Evolutionary conservation across 345 rosid genomes (phyloP).

Genomic region (Corchorus capsularis): DNA sequence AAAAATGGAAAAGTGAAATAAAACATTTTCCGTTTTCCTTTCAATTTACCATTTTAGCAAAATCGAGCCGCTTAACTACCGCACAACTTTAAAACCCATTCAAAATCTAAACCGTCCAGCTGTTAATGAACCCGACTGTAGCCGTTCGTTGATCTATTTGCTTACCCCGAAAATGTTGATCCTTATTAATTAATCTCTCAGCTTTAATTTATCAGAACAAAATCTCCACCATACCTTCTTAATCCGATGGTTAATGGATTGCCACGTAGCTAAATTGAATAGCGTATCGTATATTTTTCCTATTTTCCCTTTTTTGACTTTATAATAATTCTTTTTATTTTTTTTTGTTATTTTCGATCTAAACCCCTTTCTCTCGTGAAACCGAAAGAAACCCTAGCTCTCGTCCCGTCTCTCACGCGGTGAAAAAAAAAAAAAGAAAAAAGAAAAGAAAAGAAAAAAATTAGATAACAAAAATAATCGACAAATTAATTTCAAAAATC

Average conservation of each 20-base stretch:
- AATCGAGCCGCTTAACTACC: slow-evolving; percentile 21
- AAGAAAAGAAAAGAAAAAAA: not conserved
- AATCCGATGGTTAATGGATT: not conserved
- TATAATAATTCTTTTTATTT: not conserved
- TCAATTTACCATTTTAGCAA: slow-evolving; percentile 22
- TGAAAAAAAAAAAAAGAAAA: not conserved
- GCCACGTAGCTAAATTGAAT: not conserved
- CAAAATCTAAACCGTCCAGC: slow-evolving; percentile 24
- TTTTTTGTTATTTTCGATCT: slow-evolving; percentile 35
- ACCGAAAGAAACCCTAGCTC: slow-evolving; percentile 71
- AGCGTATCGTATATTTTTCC: not conserved
- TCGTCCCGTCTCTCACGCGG: slow-evolving; percentile 36
- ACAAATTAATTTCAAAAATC: slow-evolving; percentile 36
- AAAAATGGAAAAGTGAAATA: slow-evolving; percentile 14
- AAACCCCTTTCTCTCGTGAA: slow-evolving; percentile 57
- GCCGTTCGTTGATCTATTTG: slow-evolving; percentile 15
- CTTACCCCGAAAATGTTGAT: slow-evolving; percentile 21
- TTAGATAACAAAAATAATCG: slow-evolving; percentile 31
- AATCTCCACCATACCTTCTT: slow-evolving; percentile 22
- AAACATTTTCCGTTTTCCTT: slow-evolving; percentile 13
- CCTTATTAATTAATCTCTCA: not conserved
- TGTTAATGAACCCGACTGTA: not conserved
- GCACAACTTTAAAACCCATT: slow-evolving; percentile 15
- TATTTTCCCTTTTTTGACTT: not conserved
- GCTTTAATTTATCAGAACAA: not conserved